phyloP scores from a whole-genome alignment of 108 stramenopile genomes.

The Nitzschia putrida region DNA sequence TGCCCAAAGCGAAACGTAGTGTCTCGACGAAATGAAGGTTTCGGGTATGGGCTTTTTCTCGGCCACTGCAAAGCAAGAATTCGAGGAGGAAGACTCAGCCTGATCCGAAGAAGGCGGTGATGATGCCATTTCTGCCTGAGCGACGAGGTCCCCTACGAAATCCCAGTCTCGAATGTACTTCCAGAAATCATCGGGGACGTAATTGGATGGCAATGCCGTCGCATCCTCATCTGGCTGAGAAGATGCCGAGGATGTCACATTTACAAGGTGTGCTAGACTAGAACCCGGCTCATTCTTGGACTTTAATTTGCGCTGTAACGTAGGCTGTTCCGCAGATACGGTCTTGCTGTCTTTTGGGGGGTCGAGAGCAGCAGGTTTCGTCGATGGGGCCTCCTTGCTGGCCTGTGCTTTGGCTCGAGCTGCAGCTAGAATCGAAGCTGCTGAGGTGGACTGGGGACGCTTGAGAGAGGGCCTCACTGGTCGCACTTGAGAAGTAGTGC shows the following conservation, averaged over 20 bases:
- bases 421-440: conserved; percentile 27
- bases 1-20: conserved; percentile 80
- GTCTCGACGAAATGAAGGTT: conserved; percentile 63
- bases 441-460: conserved; percentile 13
- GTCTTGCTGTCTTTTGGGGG: not conserved
- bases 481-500: not conserved
- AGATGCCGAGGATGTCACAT: not conserved
- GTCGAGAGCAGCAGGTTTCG: not conserved
- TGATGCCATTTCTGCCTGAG: conserved; percentile 17
- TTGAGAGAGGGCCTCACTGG: conserved; percentile 23
- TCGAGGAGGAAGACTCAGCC: not conserved
- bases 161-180: conserved; percentile 81
- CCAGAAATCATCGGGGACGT: conserved; percentile 74
- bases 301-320: not conserved
- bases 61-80: not conserved
- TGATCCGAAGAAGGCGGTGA: not conserved
- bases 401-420: conserved; percentile 28
- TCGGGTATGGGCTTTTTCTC: conserved; percentile 58
- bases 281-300: not conserved
- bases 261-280: not conserved
- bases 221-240: not conserved
- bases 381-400: not conserved
- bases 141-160: conserved; percentile 61
- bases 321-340: conserved; percentile 4
- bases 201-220: conserved; percentile 6